Evolutionary conservation across 73 alveolate species (phyloP).

Genomic region (Stentor coeruleus): DNA sequence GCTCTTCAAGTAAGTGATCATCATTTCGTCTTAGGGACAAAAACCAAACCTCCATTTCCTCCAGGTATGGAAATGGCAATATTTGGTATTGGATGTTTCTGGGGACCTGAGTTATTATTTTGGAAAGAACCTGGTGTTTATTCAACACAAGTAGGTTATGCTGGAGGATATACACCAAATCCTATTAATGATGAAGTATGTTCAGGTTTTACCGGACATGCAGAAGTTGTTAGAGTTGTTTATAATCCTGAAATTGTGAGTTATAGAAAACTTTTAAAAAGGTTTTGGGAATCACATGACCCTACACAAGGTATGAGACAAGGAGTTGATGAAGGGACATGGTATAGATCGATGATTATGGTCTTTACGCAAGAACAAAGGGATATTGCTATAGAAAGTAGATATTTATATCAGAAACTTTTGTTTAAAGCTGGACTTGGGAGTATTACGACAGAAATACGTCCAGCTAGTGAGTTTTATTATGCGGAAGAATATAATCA

Average conservation of each 20-base stretch:
- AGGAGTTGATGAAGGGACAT: slow-evolving; percentile 52
- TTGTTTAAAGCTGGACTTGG: slow-evolving; percentile 27
- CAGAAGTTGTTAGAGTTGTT: slow-evolving; percentile 65
- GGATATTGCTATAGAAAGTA: slow-evolving; percentile 25
- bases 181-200: slow-evolving; percentile 62
- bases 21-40: slow-evolving; percentile 37
- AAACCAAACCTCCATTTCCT: slow-evolving; percentile 45
- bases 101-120: slow-evolving; percentile 47
- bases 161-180: slow-evolving; percentile 57
- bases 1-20: slow-evolving; percentile 1
- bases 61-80: slow-evolving; percentile 34
- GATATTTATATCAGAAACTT: slow-evolving; percentile 10
- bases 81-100: slow-evolving; percentile 57
- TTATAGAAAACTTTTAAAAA: slow-evolving; percentile 35
- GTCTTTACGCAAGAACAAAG: slow-evolving; percentile 24
- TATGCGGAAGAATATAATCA: slow-evolving; percentile 35
- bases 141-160: slow-evolving; percentile 44
- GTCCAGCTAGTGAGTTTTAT: slow-evolving; percentile 35
- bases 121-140: slow-evolving; percentile 45
- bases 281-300: slow-evolving; percentile 58
- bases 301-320: slow-evolving; percentile 71
- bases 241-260: slow-evolving; percentile 40
- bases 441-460: slow-evolving; percentile 33
- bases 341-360: slow-evolving; percentile 28
- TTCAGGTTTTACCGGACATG: slow-evolving; percentile 64